These are phyloP conservation scores for Akanthomyces muscarius DNA, from an alignment of 2,329 filamentous ascomycete species.

Conservation along the genomic window DNA sequence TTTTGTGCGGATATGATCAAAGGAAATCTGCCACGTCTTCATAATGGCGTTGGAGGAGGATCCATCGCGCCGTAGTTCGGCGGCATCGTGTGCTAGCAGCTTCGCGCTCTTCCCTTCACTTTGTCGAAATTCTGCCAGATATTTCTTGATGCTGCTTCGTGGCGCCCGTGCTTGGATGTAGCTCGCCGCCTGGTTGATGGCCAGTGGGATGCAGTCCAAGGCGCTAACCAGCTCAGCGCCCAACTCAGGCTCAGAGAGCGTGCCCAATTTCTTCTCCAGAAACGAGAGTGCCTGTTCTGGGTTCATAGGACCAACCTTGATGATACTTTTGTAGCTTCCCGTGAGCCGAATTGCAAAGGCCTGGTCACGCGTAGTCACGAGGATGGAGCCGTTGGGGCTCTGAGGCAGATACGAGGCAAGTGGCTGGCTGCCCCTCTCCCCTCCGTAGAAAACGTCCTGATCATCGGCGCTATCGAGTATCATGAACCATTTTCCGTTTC, in stretches of 20 bases:
- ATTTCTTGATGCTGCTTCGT: slow-evolving; percentile 31
- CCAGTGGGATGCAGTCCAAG: slow-evolving; percentile 32
- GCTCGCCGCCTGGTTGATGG: slow-evolving; percentile 32
- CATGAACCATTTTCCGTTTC: slow-evolving; percentile 31
- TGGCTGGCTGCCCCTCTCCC: slow-evolving; percentile 17
- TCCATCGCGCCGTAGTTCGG: slow-evolving; percentile 22
- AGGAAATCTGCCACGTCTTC: slow-evolving; percentile 25
- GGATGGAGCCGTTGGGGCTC: slow-evolving; percentile 27
- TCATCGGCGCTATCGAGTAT: slow-evolving; percentile 37
- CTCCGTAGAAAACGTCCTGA: slow-evolving; percentile 24
- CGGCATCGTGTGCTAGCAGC: slow-evolving; percentile 18
- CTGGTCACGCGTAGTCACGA: slow-evolving; percentile 27
- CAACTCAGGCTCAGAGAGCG: slow-evolving; percentile 16
- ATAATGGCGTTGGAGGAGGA: slow-evolving; percentile 23
- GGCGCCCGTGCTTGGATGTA: slow-evolving; percentile 29
- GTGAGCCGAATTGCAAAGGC: slow-evolving; percentile 23
- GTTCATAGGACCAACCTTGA: slow-evolving; percentile 28
- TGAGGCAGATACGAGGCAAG: slow-evolving; percentile 28
- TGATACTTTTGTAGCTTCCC: slow-evolving; percentile 21
- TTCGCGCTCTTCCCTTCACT: slow-evolving; percentile 16
- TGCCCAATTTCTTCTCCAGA: slow-evolving; percentile 26
- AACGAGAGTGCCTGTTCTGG: slow-evolving; percentile 26
- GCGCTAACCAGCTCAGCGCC: slow-evolving; percentile 24
- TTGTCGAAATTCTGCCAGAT: slow-evolving; percentile 33
- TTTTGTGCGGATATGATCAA: slow-evolving; percentile 31